Percentiles rank a stretch among this genome's conserved stretches.
Conservation (phyloP, 257 asterid genomes). For the Solanum peruvianum region DNA sequence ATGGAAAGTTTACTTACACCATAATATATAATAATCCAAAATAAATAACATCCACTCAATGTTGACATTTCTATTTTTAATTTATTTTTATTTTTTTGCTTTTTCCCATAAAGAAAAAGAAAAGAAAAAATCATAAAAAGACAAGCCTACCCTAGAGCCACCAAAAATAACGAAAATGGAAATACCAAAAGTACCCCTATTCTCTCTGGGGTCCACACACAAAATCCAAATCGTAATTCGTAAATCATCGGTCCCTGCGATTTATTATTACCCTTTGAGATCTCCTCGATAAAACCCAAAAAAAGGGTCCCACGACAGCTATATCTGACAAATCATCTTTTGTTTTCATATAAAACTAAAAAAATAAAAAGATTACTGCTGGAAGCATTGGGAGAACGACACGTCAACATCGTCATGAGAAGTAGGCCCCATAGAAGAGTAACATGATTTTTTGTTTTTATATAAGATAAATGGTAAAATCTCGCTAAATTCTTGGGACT, state of each 20-base stretch:
- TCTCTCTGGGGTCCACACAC: background rate
- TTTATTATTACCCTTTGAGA: background rate
- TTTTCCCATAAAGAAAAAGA: background rate
- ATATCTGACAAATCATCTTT: background rate
- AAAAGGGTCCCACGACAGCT: background rate
- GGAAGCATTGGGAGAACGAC: background rate
- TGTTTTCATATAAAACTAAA: background rate
- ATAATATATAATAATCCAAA: background rate
- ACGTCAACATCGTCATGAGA: background rate
- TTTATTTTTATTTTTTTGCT: background rate
- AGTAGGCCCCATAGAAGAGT: background rate
- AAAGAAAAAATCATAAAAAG: background rate
- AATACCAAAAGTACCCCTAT: background rate
- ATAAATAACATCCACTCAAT: background rate
- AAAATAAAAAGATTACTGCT: background rate
- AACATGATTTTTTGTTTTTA: background rate
- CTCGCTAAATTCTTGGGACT: background rate
- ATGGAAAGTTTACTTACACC: background rate
- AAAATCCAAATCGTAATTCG: constrained; percentile 1
- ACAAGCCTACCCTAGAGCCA: background rate
- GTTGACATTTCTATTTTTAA: background rate
- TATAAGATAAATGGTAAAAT: too few relatives aligned
- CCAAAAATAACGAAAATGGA: background rate
- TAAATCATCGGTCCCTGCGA: background rate
- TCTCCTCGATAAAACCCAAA: background rate